Conservation (phyloP, 2,329 filamentous ascomycete genomes). For the Tolypocladium guangdongense region DNA sequence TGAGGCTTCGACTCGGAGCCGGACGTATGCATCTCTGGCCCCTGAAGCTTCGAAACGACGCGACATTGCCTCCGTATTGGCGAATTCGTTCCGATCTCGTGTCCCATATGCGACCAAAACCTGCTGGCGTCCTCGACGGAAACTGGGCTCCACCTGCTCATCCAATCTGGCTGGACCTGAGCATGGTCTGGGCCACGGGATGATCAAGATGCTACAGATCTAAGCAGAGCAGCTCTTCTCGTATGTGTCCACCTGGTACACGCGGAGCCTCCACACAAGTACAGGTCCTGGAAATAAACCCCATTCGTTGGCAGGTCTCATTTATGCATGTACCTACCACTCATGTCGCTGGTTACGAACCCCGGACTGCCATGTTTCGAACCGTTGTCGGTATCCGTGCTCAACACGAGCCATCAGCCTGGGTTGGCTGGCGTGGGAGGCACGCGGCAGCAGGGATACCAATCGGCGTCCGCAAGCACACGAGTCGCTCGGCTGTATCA, state of each 20-base stretch:
- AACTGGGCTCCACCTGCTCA: background rate
- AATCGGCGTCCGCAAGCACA: background rate
- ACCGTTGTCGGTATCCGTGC: background rate
- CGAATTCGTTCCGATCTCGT: background rate
- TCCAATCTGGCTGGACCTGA: background rate
- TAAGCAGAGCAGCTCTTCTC: background rate
- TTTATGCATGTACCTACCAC: background rate
- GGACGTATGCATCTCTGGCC: background rate
- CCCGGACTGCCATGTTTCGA: background rate
- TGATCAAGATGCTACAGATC: background rate
- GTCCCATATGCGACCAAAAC: background rate
- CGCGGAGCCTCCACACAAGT: background rate
- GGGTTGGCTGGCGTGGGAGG: background rate
- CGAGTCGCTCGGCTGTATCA: background rate
- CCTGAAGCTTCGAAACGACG: background rate
- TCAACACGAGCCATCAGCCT: background rate
- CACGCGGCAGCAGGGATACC: slow-evolving; percentile 1
- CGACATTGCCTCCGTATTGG: background rate
- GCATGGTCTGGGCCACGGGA: background rate
- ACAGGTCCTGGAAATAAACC: background rate
- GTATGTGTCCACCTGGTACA: background rate
- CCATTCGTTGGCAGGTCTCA: background rate
- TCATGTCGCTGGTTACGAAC: background rate
- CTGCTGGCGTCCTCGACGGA: background rate
- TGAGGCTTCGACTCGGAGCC: background rate